Conservation (phyloP, 768 basidiomycete genomes). For the Pulveroboletus frians region DNA sequence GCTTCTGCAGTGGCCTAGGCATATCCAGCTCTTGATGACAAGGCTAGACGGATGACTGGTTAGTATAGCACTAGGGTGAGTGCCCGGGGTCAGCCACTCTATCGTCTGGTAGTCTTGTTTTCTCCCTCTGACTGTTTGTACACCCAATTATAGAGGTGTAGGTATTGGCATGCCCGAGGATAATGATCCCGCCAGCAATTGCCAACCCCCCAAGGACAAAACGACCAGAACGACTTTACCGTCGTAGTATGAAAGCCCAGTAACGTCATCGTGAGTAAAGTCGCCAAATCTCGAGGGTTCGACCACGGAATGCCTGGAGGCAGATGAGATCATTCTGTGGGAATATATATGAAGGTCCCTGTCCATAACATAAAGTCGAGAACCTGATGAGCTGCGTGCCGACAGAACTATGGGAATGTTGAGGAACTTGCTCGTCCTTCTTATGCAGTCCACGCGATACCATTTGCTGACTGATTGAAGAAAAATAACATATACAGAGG, state of each 20-base stretch:
- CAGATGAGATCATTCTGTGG: slow-evolving; percentile 47
- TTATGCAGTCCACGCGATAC: slow-evolving; percentile 32
- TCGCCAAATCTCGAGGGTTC: no score
- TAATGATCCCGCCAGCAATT: slow-evolving; percentile 50
- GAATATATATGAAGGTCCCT: not conserved
- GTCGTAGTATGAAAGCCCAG: no score
- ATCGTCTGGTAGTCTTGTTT: slow-evolving; percentile 46
- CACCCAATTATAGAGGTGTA: no score
- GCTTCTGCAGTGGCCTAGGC: slow-evolving; percentile 36
- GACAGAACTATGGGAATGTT: not conserved
- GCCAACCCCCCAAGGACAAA: slow-evolving; percentile 59
- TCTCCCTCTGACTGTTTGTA: slow-evolving; percentile 50
- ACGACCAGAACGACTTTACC: slow-evolving; percentile 47
- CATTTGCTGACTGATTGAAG: not conserved
- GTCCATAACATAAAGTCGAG: slow-evolving; percentile 67
- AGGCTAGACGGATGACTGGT: slow-evolving; percentile 48
- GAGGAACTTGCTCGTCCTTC: slow-evolving; percentile 53
- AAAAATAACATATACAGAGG: slow-evolving; percentile 41
- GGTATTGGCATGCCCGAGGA: slow-evolving; percentile 17
- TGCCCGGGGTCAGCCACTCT: not conserved
- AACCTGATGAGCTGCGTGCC: slow-evolving; percentile 13
- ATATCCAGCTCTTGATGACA: slow-evolving; percentile 59
- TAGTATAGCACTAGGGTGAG: slow-evolving; percentile 17
- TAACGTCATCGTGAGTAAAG: no score
- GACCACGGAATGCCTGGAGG: no score